These are phyloP conservation scores for Pyrenochaeta sp. DNA, from an alignment of 2,329 filamentous ascomycete species.

Conservation along the genomic window DNA sequence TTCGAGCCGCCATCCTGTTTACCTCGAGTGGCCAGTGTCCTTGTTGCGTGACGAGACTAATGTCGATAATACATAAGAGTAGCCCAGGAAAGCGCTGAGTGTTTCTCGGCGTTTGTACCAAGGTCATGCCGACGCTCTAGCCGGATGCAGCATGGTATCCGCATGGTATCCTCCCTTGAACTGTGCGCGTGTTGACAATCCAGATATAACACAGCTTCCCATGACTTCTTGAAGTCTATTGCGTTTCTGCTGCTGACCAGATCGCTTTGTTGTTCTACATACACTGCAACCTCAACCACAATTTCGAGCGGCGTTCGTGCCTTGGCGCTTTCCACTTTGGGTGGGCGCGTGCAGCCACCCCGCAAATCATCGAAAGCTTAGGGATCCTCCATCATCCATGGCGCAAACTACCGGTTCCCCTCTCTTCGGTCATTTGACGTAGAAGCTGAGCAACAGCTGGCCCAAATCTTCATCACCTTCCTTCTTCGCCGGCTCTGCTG, in stretches of 20 bases:
- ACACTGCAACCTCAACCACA: not conserved
- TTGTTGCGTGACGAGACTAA: not conserved
- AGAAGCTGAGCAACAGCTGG: not conserved
- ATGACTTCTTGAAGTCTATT: not conserved
- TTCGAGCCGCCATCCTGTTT: slow-evolving; percentile 13
- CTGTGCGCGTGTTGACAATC: no score
- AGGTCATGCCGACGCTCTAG: not conserved
- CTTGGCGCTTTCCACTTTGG: slow-evolving; percentile 3
- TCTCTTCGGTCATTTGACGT: slow-evolving; percentile 13
- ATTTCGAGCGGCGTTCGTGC: not conserved
- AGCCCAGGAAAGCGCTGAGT: not conserved
- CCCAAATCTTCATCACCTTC: slow-evolving; percentile 10
- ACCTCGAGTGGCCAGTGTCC: not conserved
- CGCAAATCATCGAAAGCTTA: slow-evolving; percentile 13
- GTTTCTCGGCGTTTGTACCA: not conserved
- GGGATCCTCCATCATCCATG: slow-evolving; percentile 5
- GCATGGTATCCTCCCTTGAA: no score
- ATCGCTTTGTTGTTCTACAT: not conserved
- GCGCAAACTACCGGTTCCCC: not conserved
- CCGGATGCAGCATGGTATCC: not conserved
- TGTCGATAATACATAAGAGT: not conserved
- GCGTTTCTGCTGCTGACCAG: not conserved
- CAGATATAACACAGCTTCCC: not conserved
- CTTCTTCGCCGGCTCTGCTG: slow-evolving; percentile 11
- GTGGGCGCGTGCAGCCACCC: slow-evolving; percentile 8